These are phyloP conservation scores for Fonsecaea monophora DNA, from an alignment of 2,329 filamentous ascomycete species.

Conservation along the genomic window DNA sequence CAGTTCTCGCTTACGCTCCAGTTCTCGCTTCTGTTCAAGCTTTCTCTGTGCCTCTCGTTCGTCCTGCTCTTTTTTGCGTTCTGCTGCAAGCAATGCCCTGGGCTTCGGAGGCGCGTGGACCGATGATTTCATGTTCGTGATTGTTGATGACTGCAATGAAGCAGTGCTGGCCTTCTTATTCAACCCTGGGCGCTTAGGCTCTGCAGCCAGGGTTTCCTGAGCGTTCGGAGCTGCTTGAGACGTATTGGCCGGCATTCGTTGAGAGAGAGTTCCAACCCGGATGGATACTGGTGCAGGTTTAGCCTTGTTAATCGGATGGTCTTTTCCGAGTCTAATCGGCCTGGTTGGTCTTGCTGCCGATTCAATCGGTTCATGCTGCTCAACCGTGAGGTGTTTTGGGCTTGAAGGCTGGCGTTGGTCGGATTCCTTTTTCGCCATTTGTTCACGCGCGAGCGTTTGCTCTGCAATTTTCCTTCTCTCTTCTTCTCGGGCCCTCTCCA, in stretches of 20 bases:
- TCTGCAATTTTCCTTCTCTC: slow-evolving; percentile 46
- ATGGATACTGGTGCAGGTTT: slow-evolving; percentile 55
- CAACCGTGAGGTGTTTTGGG: slow-evolving; percentile 32
- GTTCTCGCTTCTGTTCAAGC: slow-evolving; percentile 79
- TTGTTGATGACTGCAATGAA: slow-evolving; percentile 45
- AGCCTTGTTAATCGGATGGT: slow-evolving; percentile 50
- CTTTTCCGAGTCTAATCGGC: slow-evolving; percentile 53
- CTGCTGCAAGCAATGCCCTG: slow-evolving; percentile 75
- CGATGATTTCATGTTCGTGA: slow-evolving; percentile 68
- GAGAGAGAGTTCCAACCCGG: slow-evolving; percentile 56
- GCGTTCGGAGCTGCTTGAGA: slow-evolving; percentile 64
- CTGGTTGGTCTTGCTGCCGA: slow-evolving; percentile 48
- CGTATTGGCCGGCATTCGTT: slow-evolving; percentile 55
- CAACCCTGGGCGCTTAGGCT: slow-evolving; percentile 54
- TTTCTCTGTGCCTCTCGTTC: slow-evolving; percentile 80
- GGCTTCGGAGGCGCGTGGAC: slow-evolving; percentile 67
- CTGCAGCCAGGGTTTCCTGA: slow-evolving; percentile 63
- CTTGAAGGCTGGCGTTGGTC: slow-evolving; percentile 42
- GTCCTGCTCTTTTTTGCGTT: slow-evolving; percentile 81
- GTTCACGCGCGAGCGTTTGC: slow-evolving; percentile 45
- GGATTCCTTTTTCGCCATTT: slow-evolving; percentile 43
- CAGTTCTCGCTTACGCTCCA: slow-evolving; percentile 80
- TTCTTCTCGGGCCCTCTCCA: slow-evolving; percentile 45
- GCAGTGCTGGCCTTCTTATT: slow-evolving; percentile 72
- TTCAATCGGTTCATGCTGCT: slow-evolving; percentile 41